Evolutionary conservation across 305 asterid species (phyloP), one percentile per base, ranked within the genome.

Genomic region (Petunia hybrid): DNA sequence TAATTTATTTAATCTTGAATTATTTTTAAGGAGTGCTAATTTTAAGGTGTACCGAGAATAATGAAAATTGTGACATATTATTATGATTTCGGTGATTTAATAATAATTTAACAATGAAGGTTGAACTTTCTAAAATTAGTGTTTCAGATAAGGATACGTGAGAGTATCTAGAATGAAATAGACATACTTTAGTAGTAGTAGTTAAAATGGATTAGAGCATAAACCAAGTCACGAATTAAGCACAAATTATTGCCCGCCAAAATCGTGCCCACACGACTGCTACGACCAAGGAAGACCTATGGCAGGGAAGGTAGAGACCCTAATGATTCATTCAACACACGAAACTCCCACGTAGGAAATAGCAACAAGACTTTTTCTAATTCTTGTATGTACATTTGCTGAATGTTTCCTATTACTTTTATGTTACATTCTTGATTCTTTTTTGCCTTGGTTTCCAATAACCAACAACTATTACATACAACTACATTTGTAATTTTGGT

Each of bases 231-330:
- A 1, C 38, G 38, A 9, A 67, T 22, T 22, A 22, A 22, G 31
- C 31, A 41, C 41, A 4, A 3, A 68, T 7, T 68, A 68, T 68
- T 68, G 1, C 10, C 56, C 56, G 10, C 8, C 2, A 68, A 42
- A n/a, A 68, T 68, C 39, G 46, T 68, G 39, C 56, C 76, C 76
- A 68, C 75, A 67, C 4, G 39, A 42, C 3, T 68, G n/a, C 76
- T 68, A 68, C 8, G 40, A 68, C 39, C 56, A 68, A 68, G 76
- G 76, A 68, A 68, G 76, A 68, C 76, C 56, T 16, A 8, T 68
- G 42, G n/a, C 41, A 35, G 7, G 13, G n/a, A 35, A 62, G 68
- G 68, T 62, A 31, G 12, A 10, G 48, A n/a, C 55, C 5, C 10
- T 22, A 22, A 22, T 22, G 31, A 22, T 8, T 62, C 6, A 4